phyloP scores from a whole-genome alignment of 345 rosid species.

The Jatropha curcas region DNA sequence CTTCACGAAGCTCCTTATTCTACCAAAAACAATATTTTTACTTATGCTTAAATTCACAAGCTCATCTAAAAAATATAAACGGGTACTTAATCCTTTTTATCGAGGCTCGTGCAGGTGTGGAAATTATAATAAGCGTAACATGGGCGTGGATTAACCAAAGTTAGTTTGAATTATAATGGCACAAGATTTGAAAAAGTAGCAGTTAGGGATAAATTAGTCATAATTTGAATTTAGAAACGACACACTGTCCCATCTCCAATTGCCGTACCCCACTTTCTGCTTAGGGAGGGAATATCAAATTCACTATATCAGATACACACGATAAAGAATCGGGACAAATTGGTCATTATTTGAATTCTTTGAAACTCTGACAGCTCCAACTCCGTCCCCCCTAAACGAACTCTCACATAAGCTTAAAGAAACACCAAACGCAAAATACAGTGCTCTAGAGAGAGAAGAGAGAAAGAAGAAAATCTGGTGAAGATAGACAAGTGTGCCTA shows the following conservation, averaged over 20 bases:
- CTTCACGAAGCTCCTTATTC: too few species aligned
- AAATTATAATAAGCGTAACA: neutral
- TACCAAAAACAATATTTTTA: too few species aligned
- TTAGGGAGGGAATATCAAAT: neutral
- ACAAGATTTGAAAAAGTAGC: neutral
- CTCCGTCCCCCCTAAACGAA: slow-evolving; percentile 33
- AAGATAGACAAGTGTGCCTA: neutral
- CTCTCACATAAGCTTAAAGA: neutral
- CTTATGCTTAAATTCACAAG: too few species aligned
- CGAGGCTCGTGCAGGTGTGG: too few species aligned
- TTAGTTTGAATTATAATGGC: neutral
- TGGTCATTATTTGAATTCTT: slow-evolving; percentile 26
- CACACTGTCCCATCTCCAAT: neutral
- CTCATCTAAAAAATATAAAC: too few species aligned
- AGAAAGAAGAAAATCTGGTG: neutral
- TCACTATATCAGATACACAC: too few species aligned
- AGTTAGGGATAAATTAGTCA: slow-evolving; percentile 16
- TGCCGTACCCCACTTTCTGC: neutral
- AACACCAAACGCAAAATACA: neutral
- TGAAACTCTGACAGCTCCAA: slow-evolving; percentile 47
- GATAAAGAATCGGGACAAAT: slow-evolving; percentile 21
- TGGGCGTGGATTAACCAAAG: neutral
- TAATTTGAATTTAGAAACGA: neutral
- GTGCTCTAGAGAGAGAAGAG: neutral
- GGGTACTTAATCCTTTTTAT: too few species aligned